phyloP scores from a whole-genome alignment of 257 asterid genomes.

The Paraleonurus japonicus region DNA sequence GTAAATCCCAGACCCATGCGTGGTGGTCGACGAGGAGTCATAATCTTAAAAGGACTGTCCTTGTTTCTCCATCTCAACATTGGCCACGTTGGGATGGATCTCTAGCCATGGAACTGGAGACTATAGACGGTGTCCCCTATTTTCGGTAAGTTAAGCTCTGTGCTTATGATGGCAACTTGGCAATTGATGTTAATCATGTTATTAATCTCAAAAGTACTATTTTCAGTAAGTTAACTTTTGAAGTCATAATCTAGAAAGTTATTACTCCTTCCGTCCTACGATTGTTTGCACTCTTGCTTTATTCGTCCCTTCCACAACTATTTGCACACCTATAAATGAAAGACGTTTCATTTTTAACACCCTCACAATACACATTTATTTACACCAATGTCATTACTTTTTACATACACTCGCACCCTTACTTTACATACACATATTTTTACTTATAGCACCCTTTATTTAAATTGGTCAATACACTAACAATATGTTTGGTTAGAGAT shows the following conservation, averaged over 20 bases:
- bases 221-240: neutral
- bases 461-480: no score
- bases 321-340: no score
- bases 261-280: no score
- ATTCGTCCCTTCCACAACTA: no score
- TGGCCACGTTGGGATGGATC: conserved; percentile 99
- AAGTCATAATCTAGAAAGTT: neutral
- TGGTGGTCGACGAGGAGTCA: conserved; percentile 73
- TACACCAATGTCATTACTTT: no score
- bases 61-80: conserved; percentile 82
- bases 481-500: no score
- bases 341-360: no score
- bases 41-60: conserved; percentile 66
- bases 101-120: conserved; percentile 79
- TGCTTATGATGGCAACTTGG: neutral
- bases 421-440: no score
- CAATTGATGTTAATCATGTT: neutral
- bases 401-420: no score
- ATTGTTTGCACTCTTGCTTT: no score
- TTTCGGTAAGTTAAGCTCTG: conserved; percentile 60
- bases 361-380: no score
- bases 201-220: neutral
- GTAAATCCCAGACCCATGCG: conserved; percentile 61
- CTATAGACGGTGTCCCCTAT: conserved; percentile 58
- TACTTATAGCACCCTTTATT: no score